These are phyloP conservation scores for Verticillium zaregamsianum DNA, from an alignment of 2,329 filamentous ascomycete species.

Conservation along the genomic window DNA sequence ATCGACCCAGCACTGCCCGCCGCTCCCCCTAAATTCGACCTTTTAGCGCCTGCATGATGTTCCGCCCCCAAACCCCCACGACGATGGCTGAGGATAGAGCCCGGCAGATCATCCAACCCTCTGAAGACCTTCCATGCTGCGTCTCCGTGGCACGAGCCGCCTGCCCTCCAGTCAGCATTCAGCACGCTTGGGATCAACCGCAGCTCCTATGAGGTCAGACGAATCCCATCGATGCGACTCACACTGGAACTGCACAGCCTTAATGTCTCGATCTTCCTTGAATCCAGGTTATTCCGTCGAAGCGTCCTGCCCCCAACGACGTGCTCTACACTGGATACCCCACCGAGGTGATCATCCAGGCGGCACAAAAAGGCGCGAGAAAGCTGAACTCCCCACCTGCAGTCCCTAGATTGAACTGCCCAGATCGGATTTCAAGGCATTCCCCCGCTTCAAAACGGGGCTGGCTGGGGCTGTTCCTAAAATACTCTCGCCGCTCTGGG, in stretches of 20 bases:
- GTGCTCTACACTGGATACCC: too few species aligned
- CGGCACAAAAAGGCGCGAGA: too few species aligned
- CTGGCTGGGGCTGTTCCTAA: not conserved
- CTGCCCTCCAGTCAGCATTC: not conserved
- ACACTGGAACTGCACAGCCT: not conserved
- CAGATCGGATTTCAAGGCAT: not conserved
- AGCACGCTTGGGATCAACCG: not conserved
- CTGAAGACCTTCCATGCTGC: not conserved
- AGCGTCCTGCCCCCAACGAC: too few species aligned
- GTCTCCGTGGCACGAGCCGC: not conserved
- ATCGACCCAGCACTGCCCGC: not conserved
- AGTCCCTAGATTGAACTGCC: not conserved
- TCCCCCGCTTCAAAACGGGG: not conserved
- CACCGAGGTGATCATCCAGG: not conserved
- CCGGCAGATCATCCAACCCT: not conserved
- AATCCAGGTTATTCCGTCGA: too few species aligned
- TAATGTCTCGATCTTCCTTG: too few species aligned
- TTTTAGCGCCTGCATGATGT: not conserved
- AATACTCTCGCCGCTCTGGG: not conserved
- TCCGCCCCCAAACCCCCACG: not conserved
- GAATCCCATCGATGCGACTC: not conserved
- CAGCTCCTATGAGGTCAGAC: not conserved
- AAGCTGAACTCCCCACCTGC: not conserved
- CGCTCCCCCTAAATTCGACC: not conserved
- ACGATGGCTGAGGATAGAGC: not conserved